Evolutionary conservation across 1,139 yeast genomes (phyloP), one percentile per base, ranked within the genome.

Genomic region (Geotrichum restrictum): DNA sequence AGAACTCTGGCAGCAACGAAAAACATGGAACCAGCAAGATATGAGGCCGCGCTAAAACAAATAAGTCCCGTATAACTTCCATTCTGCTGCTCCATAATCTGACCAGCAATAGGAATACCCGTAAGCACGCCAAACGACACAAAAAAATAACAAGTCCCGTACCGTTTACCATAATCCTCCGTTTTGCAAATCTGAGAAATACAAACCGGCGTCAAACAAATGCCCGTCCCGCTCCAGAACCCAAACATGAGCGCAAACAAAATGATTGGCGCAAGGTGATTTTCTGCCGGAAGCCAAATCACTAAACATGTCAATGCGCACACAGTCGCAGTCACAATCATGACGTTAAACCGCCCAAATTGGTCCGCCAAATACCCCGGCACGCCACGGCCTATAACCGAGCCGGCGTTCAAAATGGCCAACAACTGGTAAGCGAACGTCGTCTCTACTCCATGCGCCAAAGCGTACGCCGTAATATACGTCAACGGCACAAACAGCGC

Each of bases 71-170:
- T 13, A 18, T 11, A 50, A 18, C 24, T 29, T 10, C 54, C 54
- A 16, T 31, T 36, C 45, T 61, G 59, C 48, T 58, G 46, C 47
- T 53, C 52, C 43, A 59, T 52, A 21, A 78, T 72, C 3, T 79
- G 80, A 43, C 83, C 82, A 2, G 80, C 77, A 41, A 79, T 69
- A 29, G 83, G 83, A 56, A 78, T 69, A 1, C 80, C 75, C 0
- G 76, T 73, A 45, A 83, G 68, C 5, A 80, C 78, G 37, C 80
- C 80, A 61, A 83, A 78, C 8, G 86, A 77, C 44, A 82, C 81
- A 40, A 81, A 72, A 60, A 81, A 81, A 64, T 84, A 83, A 67
- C 83, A 75, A 0, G 87, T 82, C 0, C 89, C 87, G 62, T 81
- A 84, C 27, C 85, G 75, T 61, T 78, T 81, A 29, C 91, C 91